Base-by-base conservation (phyloP, 2,329 filamentous ascomycete species). In the Pyrenophora tritici-repentis region DNA sequence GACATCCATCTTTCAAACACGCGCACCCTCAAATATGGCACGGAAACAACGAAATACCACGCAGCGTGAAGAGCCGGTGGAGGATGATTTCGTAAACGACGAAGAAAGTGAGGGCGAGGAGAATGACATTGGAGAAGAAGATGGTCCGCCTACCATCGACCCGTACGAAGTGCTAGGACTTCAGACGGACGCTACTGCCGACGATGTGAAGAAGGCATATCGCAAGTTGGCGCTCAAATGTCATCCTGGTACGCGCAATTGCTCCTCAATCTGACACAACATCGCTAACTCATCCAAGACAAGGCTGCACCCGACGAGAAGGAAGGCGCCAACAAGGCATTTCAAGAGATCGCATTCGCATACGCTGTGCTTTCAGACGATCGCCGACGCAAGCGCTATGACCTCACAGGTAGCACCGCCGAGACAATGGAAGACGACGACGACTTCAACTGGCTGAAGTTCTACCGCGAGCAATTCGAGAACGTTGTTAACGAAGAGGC, bases 281-380 rank as follows among this genome's bases (percentile, higher is more conserved):
- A 33, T 22, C 22, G 17, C 63, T 65, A 66, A 55, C 8, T 36
- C 6, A 5, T 4, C 48, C 20, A 51, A 88, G 91, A 96, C 81
- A 96, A 96, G 78, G 90, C 86, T 3, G 61, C 84, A 13, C 79
- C 83, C 1, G 81, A 85, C 17, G 77, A 87, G 44, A 91, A 90
- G 67, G 81, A 86, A 20, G 77, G 82, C 35, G 93, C 94, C 2
- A 87, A 96, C 63, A 80, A 81, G 54, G 87, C 83, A 46, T 99
- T 99, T 73, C 94, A 99, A 75, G 81, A 88, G 62, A 86, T 99
- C 62, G 93, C 93, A 18, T 93, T 97, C 67, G 93, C 94, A 44
- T 96, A 97, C 70, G 93, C 91, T 29, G 84, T 99, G 42, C 88
- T 99, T 31, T 96, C 90, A 26, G 90, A 97, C 63, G 81, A 88